These are phyloP conservation scores for Euphorbia peplus DNA, from an alignment of 345 rosid species.

Conservation along the genomic window DNA sequence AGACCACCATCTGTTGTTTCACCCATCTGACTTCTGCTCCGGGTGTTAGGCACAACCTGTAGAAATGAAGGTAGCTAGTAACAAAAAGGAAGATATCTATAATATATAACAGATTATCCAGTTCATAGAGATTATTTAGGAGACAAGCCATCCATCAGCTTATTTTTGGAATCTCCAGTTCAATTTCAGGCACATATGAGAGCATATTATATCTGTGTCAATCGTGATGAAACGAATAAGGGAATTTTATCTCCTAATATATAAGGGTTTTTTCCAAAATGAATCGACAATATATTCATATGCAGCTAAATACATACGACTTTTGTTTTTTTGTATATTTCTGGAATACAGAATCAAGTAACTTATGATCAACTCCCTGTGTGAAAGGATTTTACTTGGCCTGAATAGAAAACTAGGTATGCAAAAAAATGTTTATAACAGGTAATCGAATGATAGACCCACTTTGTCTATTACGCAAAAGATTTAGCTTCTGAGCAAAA, in stretches of 20 bases:
- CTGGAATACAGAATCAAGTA: not conserved
- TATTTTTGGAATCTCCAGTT: not conserved
- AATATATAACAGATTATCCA: not conserved
- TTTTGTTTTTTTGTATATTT: not conserved
- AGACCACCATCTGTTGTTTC: conserved; percentile 99
- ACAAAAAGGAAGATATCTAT: not conserved
- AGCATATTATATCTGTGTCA: not conserved
- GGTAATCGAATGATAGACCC: not conserved
- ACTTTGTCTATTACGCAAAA: not conserved
- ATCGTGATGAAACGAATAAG: not conserved
- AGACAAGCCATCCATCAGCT: not conserved
- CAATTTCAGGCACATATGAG: not conserved
- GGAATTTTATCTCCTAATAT: not conserved
- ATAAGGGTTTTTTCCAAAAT: not conserved
- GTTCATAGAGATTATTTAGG: not conserved
- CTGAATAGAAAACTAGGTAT: not conserved
- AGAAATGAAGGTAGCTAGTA: not conserved
- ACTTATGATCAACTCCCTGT: not conserved
- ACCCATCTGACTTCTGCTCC: conserved; percentile 99
- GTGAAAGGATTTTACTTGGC: not conserved
- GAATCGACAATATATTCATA: not conserved
- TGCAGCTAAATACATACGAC: not conserved
- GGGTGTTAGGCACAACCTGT: conserved; percentile 91
- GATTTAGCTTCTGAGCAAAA: not conserved
- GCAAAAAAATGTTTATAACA: not conserved